Conservation (phyloP, 768 basidiomycete species). For the Naganishia kalamii region DNA sequence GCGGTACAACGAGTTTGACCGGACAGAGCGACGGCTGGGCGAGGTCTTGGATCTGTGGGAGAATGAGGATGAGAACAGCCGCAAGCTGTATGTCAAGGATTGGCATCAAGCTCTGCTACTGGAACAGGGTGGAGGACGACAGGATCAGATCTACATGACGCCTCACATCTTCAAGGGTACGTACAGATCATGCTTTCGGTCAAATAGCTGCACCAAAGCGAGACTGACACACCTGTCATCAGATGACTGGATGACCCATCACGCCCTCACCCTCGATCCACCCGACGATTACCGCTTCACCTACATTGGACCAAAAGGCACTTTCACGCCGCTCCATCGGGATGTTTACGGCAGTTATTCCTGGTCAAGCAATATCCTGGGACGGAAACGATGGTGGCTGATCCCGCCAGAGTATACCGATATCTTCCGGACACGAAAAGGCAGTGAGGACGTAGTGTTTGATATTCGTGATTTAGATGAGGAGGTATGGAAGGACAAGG, state of each 20-base stretch:
- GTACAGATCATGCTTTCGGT: not conserved
- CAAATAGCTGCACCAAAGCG: not conserved
- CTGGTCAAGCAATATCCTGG: conserved; percentile 46
- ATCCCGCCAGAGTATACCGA: conserved; percentile 34
- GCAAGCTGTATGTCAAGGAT: conserved; percentile 44
- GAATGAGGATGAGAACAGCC: conserved; percentile 20
- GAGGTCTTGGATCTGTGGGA: conserved; percentile 44
- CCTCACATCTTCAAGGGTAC: conserved; percentile 40
- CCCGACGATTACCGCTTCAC: conserved; percentile 40
- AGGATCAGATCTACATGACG: conserved; percentile 37
- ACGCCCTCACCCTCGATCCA: not conserved
- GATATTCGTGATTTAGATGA: conserved; percentile 38
- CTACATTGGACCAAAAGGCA: conserved; percentile 42
- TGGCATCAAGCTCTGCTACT: conserved; percentile 43
- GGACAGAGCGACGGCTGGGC: conserved; percentile 31
- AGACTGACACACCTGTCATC: not conserved
- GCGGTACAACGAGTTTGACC: conserved; percentile 40
- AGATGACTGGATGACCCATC: conserved; percentile 44
- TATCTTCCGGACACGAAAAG: conserved; percentile 17
- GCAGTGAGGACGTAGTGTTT: conserved; percentile 28
- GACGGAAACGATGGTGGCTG: conserved; percentile 45
- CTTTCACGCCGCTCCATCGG: conserved; percentile 44
- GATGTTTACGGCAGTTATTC: conserved; percentile 46
- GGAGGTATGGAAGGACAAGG: conserved; percentile 17
- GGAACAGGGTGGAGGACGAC: conserved; percentile 31